phyloP scores from a whole-genome alignment of 192 early-diverging fungal species.

The Gaertneriomyces sp. region DNA sequence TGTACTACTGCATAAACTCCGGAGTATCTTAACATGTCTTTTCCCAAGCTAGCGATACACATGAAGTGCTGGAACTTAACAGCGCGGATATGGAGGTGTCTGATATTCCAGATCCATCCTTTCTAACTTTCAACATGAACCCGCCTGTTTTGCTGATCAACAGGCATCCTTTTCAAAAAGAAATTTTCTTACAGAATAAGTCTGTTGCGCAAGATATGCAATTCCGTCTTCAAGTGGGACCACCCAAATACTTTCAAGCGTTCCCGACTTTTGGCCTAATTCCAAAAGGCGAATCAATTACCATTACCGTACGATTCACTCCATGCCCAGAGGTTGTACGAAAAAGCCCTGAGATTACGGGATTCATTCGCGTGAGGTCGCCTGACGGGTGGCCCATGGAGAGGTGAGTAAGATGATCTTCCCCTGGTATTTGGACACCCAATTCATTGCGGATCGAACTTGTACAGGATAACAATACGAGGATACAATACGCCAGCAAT shows the following conservation, averaged over 20 bases:
- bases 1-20: background rate
- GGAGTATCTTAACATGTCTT: too few relatives aligned
- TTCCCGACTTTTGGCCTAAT: conserved; percentile 42
- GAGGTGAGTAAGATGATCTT: conserved; percentile 29
- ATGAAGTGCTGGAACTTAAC: background rate
- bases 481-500: conserved; percentile 47
- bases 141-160: conserved; percentile 41
- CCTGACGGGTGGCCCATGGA: conserved; percentile 45
- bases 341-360: conserved; percentile 39
- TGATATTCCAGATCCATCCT: conserved; percentile 19
- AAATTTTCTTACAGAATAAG: conserved; percentile 45
- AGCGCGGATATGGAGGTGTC: background rate
- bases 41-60: conserved; percentile 1
- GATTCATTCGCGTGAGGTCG: conserved; percentile 40
- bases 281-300: conserved; percentile 30
- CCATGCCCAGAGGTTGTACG: conserved; percentile 30
- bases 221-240: conserved; percentile 42
- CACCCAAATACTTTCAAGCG: conserved; percentile 37
- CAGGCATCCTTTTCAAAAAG: conserved; percentile 36
- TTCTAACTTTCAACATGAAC: conserved; percentile 42
- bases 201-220: conserved; percentile 29
- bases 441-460: background rate
- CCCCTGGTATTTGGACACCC: background rate
- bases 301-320: conserved; percentile 33
- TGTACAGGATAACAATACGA: conserved; percentile 40